Conservation (phyloP, 164 flowering plant genomes). For the Aristolochia fimbriata region DNA sequence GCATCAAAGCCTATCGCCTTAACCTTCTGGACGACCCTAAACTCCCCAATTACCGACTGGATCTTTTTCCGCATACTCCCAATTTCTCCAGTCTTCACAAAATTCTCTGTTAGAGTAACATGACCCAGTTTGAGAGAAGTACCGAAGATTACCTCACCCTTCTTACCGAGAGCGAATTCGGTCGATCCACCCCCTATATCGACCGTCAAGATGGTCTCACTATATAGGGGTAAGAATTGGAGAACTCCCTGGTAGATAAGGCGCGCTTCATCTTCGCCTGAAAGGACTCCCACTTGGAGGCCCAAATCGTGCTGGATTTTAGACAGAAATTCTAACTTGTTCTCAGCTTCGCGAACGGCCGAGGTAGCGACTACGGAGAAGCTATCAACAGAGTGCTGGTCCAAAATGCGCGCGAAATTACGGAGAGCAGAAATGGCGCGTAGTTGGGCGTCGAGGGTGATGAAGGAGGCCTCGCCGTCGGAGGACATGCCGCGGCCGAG, state of each 20-base stretch:
- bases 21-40: conserved; percentile 38
- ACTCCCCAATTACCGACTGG: conserved; percentile 23
- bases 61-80: conserved; percentile 29
- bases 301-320: conserved; percentile 22
- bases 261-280: conserved; percentile 60
- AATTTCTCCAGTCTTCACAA: conserved; percentile 22
- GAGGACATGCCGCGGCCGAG: conserved; percentile 31
- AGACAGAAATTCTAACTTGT: conserved; percentile 25
- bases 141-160: conserved; percentile 34
- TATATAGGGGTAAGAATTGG: conserved; percentile 38
- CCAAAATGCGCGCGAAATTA: conserved; percentile 24
- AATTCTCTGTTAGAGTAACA: conserved; percentile 41
- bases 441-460: conserved; percentile 23
- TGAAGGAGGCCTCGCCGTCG: conserved; percentile 3
- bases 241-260: conserved; percentile 45
- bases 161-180: conserved; percentile 40
- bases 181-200: conserved; percentile 80
- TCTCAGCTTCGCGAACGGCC: conserved; percentile 47
- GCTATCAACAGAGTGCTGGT: conserved; percentile 15
- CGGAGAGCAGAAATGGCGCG: conserved; percentile 35
- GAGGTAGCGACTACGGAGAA: conserved; percentile 48
- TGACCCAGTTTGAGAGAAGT: conserved; percentile 57
- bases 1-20: conserved; percentile 32
- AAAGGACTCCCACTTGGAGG: conserved; percentile 27
- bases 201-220: conserved; percentile 27